Base-by-base conservation (phyloP, 768 basidiomycete species). In the Panaeolus papilionaceus region DNA sequence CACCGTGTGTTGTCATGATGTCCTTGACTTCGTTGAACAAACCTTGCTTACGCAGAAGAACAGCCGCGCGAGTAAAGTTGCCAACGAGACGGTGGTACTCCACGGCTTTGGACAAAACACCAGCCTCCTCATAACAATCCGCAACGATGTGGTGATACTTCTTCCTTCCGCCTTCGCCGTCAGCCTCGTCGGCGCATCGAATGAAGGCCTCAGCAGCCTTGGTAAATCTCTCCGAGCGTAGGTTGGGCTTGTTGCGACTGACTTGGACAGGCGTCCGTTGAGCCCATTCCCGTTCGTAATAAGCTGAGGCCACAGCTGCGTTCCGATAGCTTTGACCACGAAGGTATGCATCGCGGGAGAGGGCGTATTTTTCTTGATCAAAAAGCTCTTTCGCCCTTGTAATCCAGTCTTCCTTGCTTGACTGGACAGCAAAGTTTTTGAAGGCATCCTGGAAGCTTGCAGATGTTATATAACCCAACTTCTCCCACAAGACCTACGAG, bases 391-490 rank as follows among this genome's bases (percentile, higher is more conserved):
- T 75, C 9, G 79, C 83, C 61, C 75, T 73, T 9, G 67, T 71
- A 40, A 73, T 78, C 80, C 82, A 83, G 64, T 82, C 80, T 51
- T 78, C 79, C 5, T 71, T 70, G 11, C 83, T 82, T 3, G 90
- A 91, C 0, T 84, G 78, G 2, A 83, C 84, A 0, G 88, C 88
- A 26, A 91, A 79, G 12, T 79, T 82, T 1, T 88, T 88, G 40
- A 85, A 80, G 45, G 85, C 85, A 0, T 79, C 81, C 1, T 76
- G 82, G 51, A 0, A 88, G 84, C 2, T 80, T 80, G 64, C 83
- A 85, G 37, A 81, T 83, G 61, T 80, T 1, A 91, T 75, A 37
- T 83, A 83, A 64, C 77, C 71, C 26, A 77, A 79, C 0, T 77
- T 75, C 0, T 78, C 80, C 90, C 89, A 91, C 38, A 88, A 77